phyloP scores from a whole-genome alignment of 768 basidiomycete species.

The Xanthoconium stramineum region DNA sequence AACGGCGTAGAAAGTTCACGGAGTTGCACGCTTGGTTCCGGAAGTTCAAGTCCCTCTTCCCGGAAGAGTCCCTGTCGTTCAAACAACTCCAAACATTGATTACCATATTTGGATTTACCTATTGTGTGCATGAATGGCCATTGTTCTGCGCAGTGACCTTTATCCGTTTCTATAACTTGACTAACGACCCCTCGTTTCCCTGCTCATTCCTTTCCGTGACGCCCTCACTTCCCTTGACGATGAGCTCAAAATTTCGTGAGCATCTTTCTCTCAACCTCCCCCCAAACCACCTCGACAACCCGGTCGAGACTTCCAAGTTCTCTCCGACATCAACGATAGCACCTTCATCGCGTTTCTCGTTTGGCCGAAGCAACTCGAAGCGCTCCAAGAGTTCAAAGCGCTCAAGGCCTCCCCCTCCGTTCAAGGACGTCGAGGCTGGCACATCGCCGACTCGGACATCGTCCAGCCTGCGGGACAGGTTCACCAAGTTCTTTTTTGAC shows the following conservation, averaged over 20 bases:
- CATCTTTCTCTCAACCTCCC: constrained; percentile 25
- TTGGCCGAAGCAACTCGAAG: constrained; percentile 17
- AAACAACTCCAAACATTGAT: background rate
- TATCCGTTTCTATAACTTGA: constrained; percentile 1
- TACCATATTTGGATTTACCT: constrained; percentile 15
- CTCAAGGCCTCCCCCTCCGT: background rate
- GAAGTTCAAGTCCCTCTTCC: too few relatives aligned
- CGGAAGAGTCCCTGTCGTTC: too few relatives aligned
- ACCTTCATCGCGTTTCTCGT: constrained; percentile 28
- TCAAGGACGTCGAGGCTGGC: constrained; percentile 28
- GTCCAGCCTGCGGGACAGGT: constrained; percentile 27
- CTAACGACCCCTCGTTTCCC: constrained; percentile 11
- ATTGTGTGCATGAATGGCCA: constrained; percentile 14
- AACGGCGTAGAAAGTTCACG: too few relatives aligned
- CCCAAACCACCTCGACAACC: constrained; percentile 8
- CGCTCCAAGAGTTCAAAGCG: background rate
- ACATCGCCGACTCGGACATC: constrained; percentile 12
- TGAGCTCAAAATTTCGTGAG: constrained; percentile 32
- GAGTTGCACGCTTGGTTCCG: too few relatives aligned
- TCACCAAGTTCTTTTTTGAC: constrained; percentile 38
- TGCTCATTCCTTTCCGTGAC: background rate
- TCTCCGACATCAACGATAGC: constrained; percentile 41
- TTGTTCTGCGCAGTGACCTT: constrained; percentile 18
- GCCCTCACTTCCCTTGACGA: constrained; percentile 3
- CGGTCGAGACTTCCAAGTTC: constrained; percentile 38